Percentiles rank a stretch among this genome's conserved stretches.
phyloP scores from a whole-genome alignment of 2,329 filamentous ascomycete genomes.

The Neonectria faginata region DNA sequence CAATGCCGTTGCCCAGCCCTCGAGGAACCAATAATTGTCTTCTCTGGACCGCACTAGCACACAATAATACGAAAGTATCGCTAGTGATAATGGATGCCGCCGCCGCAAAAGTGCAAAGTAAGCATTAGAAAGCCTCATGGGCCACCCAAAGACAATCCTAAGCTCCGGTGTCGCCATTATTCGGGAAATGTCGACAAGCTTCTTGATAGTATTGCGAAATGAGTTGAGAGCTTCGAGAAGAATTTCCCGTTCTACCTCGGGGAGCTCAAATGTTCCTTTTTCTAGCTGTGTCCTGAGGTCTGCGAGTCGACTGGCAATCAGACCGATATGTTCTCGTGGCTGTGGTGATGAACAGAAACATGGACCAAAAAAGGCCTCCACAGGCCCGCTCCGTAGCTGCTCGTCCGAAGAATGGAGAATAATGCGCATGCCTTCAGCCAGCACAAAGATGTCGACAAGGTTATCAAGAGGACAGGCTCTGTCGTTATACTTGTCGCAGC shows the following conservation, averaged over 20 bases:
- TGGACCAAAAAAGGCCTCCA: conserved; percentile 10
- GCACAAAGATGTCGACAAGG: conserved; percentile 28
- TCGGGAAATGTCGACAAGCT: not conserved
- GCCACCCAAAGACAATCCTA: conserved; percentile 24
- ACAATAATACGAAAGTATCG: conserved; percentile 18
- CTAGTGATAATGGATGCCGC: conserved; percentile 11
- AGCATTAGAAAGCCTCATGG: conserved; percentile 8
- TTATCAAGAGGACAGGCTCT: conserved; percentile 15
- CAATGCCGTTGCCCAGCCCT: conserved; percentile 12
- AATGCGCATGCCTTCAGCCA: conserved; percentile 23
- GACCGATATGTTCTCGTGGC: not conserved
- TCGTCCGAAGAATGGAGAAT: conserved; percentile 16
- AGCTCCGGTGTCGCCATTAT: conserved; percentile 11
- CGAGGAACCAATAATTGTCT: conserved; percentile 18
- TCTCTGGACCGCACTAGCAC: conserved; percentile 16
- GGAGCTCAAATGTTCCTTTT: not conserved
- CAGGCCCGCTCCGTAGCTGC: conserved; percentile 12
- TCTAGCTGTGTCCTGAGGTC: not conserved
- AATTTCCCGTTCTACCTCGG: not conserved
- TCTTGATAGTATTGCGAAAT: not conserved
- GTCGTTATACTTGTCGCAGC: conserved; percentile 23
- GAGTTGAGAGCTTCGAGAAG: not conserved
- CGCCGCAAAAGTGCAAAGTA: conserved; percentile 12
- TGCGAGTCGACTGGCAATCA: too few relatives aligned
- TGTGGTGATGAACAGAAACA: conserved; percentile 8